Evolutionary conservation across 371 early-diverging fungal genomes (phyloP).

Genomic region (Mucor saturninus): DNA sequence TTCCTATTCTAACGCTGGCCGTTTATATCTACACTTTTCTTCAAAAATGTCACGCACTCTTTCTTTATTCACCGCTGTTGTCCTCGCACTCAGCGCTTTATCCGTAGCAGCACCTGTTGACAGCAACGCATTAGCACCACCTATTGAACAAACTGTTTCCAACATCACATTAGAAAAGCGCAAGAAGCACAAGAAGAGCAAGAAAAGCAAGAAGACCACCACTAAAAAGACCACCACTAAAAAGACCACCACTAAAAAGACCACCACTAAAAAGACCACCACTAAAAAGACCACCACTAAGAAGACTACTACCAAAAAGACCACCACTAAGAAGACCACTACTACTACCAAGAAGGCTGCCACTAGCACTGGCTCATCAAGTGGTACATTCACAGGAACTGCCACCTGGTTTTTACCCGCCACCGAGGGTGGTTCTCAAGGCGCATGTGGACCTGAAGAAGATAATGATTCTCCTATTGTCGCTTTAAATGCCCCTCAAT

Average conservation of each 20-base stretch:
- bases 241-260: neutral
- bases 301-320: slow-evolving; percentile 2
- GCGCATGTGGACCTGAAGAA: slow-evolving; percentile 36
- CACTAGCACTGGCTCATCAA: neutral
- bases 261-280: neutral
- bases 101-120: slow-evolving; percentile 22
- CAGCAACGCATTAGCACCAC: neutral
- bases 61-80: slow-evolving; percentile 18
- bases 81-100: slow-evolving; percentile 23
- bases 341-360: neutral
- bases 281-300: neutral
- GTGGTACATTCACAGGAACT: slow-evolving; percentile 24
- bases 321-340: neutral
- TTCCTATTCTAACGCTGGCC: slow-evolving; percentile 27
- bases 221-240: slow-evolving; percentile 1
- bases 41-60: slow-evolving; percentile 29
- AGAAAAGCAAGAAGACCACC: neutral
- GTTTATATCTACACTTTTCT: slow-evolving; percentile 19
- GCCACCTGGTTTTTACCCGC: slow-evolving; percentile 36
- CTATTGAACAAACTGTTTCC: slow-evolving; percentile 4
- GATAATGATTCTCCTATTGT: slow-evolving; percentile 25
- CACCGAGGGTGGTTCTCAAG: slow-evolving; percentile 32
- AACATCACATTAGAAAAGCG: slow-evolving; percentile 10
- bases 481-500: slow-evolving; percentile 36
- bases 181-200: slow-evolving; percentile 7